Conservation (phyloP, 2,329 filamentous ascomycete genomes). For the Stagonosporopsis cucurbitacearum region DNA sequence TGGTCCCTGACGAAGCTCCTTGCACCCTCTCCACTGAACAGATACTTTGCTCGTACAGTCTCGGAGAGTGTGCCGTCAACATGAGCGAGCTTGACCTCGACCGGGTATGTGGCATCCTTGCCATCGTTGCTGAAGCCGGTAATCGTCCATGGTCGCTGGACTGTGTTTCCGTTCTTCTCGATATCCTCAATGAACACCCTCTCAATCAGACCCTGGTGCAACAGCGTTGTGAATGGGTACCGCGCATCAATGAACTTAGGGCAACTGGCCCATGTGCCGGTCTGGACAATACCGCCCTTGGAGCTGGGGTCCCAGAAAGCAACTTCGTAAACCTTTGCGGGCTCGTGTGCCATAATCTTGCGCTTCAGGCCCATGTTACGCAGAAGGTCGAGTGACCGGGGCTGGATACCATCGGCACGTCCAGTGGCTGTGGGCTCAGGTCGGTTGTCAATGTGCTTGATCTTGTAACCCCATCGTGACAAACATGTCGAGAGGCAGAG, state of each 20-base stretch:
- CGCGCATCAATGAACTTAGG: constrained; percentile 77
- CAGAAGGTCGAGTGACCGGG: constrained; percentile 83
- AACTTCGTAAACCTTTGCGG: constrained; percentile 81
- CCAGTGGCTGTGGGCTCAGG: constrained; percentile 84
- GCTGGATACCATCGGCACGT: constrained; percentile 90
- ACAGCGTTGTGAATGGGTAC: constrained; percentile 68
- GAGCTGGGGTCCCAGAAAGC: constrained; percentile 68
- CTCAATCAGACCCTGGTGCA: constrained; percentile 69
- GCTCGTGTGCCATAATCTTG: constrained; percentile 84
- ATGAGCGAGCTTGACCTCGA: constrained; percentile 78
- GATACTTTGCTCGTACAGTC: constrained; percentile 67
- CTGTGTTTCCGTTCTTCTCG: constrained; percentile 61
- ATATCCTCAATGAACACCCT: constrained; percentile 67
- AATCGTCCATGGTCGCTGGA: constrained; percentile 68
- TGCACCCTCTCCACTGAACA: constrained; percentile 69
- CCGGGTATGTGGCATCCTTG: constrained; percentile 73
- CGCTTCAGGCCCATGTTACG: constrained; percentile 90
- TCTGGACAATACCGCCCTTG: constrained; percentile 63
- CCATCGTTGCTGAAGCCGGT: constrained; percentile 67
- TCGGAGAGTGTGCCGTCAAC: constrained; percentile 74
- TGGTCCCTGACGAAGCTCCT: constrained; percentile 66
- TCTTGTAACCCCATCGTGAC: constrained; percentile 90
- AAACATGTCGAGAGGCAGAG: constrained; percentile 87
- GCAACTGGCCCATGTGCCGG: constrained; percentile 82
- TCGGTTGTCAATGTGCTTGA: constrained; percentile 93